Evolutionary conservation across 106 monocot species (phyloP).

Genomic region (Platanthera guangdongensis): DNA sequence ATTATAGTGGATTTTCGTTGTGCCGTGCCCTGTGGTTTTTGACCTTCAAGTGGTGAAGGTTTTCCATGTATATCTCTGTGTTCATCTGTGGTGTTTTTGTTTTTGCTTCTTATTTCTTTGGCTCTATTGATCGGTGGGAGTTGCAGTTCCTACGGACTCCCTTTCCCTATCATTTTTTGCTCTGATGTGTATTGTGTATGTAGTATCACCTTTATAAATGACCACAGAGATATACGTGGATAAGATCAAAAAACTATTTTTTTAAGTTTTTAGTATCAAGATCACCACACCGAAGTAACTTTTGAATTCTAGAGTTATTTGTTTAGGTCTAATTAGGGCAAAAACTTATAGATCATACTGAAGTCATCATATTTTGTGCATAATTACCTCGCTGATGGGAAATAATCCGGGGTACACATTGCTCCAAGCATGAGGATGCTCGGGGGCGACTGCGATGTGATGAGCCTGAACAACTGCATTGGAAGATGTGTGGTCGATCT

Average conservation of each 20-base stretch:
- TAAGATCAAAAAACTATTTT: neutral
- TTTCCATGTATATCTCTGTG: too few relatives aligned
- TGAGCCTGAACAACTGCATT: conserved; percentile 18
- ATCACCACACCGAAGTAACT: neutral
- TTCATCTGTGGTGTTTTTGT: too few relatives aligned
- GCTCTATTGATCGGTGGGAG: too few relatives aligned
- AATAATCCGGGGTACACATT: conserved; percentile 17
- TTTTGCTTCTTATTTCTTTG: too few relatives aligned
- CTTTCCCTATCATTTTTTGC: too few relatives aligned
- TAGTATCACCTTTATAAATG: too few relatives aligned
- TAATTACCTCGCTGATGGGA: conserved; percentile 29
- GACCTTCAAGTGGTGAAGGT: too few relatives aligned
- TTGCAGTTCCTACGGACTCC: too few relatives aligned
- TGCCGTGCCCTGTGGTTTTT: too few relatives aligned
- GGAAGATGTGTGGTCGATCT: conserved; percentile 26
- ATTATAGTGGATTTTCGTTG: too few relatives aligned
- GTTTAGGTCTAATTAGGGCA: neutral
- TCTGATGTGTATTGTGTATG: too few relatives aligned
- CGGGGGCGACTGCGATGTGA: conserved; percentile 13
- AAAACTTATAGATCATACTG: neutral
- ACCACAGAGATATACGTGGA: too few relatives aligned
- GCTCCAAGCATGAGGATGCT: conserved; percentile 19
- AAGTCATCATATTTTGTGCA: neutral
- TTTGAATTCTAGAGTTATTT: neutral
- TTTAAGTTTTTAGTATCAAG: neutral